phyloP scores from a whole-genome alignment of 108 stramenopile genomes.

The Fistulifera pelliculosa region DNA sequence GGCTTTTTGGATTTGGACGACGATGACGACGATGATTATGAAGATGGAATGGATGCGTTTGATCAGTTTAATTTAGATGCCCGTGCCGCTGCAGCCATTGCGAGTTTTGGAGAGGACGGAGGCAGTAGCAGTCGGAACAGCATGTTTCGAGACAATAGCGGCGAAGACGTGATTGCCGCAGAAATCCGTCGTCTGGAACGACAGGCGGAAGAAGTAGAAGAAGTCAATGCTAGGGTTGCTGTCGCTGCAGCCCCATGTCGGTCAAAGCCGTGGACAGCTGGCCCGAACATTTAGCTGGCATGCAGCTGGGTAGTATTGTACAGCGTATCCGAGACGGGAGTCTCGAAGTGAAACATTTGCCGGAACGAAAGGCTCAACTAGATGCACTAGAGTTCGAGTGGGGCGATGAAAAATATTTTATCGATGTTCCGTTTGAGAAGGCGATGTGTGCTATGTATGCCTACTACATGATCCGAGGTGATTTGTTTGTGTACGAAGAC shows the following conservation, averaged over 20 bases:
- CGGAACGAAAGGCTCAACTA: conserved; percentile 67
- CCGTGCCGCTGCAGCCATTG: conserved; percentile 11
- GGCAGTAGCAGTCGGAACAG: conserved; percentile 6
- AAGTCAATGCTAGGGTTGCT: background rate
- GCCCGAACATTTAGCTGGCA: conserved; percentile 77
- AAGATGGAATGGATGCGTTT: conserved; percentile 27
- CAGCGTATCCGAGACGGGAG: conserved; percentile 71
- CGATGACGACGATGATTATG: conserved; percentile 36
- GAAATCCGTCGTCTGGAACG: conserved; percentile 26
- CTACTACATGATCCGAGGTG: conserved; percentile 79
- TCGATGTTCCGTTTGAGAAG: conserved; percentile 86
- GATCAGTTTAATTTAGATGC: conserved; percentile 15
- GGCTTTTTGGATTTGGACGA: conserved; percentile 16
- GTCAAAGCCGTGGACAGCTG: conserved; percentile 35
- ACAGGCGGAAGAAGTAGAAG: conserved; percentile 11
- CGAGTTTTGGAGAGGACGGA: conserved; percentile 18
- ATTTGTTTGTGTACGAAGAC: conserved; percentile 67
- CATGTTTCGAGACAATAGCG: conserved; percentile 10
- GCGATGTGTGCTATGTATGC: conserved; percentile 78
- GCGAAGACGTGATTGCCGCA: conserved; percentile 21
- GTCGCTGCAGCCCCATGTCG: background rate
- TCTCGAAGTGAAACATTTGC: conserved; percentile 79
- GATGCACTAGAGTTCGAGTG: conserved; percentile 85
- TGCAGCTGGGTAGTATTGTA: conserved; percentile 68
- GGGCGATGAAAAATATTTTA: conserved; percentile 72